Evolutionary conservation across 2,329 filamentous ascomycete genomes (phyloP), one percentile per base, ranked within the genome.

Genomic region (Fusarium anthophilum): DNA sequence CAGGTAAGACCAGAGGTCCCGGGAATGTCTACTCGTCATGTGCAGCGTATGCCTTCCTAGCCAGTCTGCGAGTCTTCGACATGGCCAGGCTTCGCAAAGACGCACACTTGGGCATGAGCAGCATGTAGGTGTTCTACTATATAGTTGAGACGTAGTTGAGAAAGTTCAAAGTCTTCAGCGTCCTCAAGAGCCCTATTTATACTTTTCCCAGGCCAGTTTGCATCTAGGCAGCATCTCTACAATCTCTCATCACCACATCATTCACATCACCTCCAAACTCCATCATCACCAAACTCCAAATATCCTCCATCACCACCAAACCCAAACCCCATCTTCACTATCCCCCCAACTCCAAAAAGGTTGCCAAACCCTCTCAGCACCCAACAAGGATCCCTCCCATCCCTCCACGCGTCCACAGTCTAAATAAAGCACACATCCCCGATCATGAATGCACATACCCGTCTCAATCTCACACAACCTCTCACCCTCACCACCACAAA

Each of bases 1-100:
- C 84, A 0, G 91, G 91, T 1, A 93, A 81, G 0, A 91, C 82
- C 11, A 93, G 78, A 1, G 91, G 90, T 0, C 83, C 88, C 0
- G 90, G 91, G 70, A 91, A 93, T 0, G 82, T 80, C 4, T 37
- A 3, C 1, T 64, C 60, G 32, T 82, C 72, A 14, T 68, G 68
- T 51, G 72, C 43, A 1, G 58, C 30, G 8, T 32, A 58, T 26
- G 4, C 9, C 14, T 14, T 8, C 15, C 71, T 73, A 7, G 73
- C 72, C 9, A 78, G 73, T 13, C 78, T 74, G 2, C 81, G 81
- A 20, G 55, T 74, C 5, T 58, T 50, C 1, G 69, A 69, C 18
- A 69, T 61, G 18, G 76, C 76, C 1, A 58, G 53, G 4, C 74
- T 32, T 20, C 70, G 35, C 35, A 37, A 37, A 37, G 17, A 37